Evolutionary conservation across 768 basidiomycete species (phyloP).

Genomic region (Russula sp.): DNA sequence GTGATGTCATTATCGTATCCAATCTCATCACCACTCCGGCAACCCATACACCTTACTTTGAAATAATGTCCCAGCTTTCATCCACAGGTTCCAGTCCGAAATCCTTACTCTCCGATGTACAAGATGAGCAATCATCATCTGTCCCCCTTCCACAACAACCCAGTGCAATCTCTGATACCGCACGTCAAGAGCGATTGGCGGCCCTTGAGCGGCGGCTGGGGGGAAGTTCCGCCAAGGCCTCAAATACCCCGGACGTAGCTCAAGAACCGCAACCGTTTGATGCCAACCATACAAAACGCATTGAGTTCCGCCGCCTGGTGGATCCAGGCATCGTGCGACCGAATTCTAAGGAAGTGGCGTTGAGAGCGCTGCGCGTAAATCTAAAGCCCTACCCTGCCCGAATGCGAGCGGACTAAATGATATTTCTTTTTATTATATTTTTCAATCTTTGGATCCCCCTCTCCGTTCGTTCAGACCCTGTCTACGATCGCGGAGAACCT

Average conservation of each 20-base stretch:
- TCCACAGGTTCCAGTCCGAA: not conserved
- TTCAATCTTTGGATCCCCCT: not conserved
- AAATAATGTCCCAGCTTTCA: conserved; percentile 6
- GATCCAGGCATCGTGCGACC: conserved; percentile 74
- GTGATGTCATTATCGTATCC: not conserved
- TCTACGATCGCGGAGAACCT: conserved; percentile 68
- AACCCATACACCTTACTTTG: not conserved
- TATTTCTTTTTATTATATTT: not conserved
- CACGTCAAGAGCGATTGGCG: conserved; percentile 51
- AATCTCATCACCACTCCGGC: not conserved
- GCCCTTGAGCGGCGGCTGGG: conserved; percentile 29
- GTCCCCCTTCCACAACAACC: not conserved
- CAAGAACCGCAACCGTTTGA: conserved; percentile 27
- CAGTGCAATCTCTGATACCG: conserved; percentile 33
- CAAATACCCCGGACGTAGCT: not conserved
- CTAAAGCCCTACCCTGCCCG: conserved; percentile 11
- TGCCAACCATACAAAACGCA: conserved; percentile 59
- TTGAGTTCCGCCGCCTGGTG: conserved; percentile 66
- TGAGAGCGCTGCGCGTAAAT: conserved; percentile 58
- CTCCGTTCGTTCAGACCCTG: conserved; percentile 44
- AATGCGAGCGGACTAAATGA: conserved; percentile 23
- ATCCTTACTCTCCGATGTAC: not conserved
- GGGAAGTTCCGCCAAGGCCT: not conserved
- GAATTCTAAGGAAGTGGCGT: conserved; percentile 55
- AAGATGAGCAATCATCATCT: not conserved